A percentile compares a stretch with the other conserved stretches of the same genome.
Evolutionary conservation across 176 grass and related monocot species (phyloP).

Genomic region (Oryza brachyantha): DNA sequence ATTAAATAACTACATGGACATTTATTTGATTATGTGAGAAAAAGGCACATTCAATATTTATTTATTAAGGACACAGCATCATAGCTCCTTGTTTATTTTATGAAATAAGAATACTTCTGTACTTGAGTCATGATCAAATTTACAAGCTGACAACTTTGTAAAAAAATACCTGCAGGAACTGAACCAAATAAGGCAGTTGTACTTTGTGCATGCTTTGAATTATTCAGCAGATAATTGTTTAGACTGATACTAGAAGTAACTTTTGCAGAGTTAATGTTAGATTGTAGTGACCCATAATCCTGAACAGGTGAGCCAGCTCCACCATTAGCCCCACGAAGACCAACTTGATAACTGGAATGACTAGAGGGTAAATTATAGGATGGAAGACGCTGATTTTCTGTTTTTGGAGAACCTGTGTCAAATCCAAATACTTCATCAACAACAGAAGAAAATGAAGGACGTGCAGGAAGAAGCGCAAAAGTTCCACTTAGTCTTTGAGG

Average conservation of each 20-base stretch:
- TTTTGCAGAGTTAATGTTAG: slow-evolving; percentile 26
- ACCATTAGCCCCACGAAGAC: slow-evolving; percentile 47
- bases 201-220: slow-evolving; percentile 45
- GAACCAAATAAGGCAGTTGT: slow-evolving; percentile 36
- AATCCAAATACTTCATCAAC: slow-evolving; percentile 92
- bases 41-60: slow-evolving; percentile 21
- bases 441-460: slow-evolving; percentile 82
- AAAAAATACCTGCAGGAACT: slow-evolving; percentile 36
- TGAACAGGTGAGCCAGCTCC: slow-evolving; percentile 39
- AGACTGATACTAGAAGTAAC: slow-evolving; percentile 29
- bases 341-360: slow-evolving; percentile 42
- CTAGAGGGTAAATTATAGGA: slow-evolving; percentile 39
- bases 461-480: slow-evolving; percentile 47
- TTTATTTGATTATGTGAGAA: slow-evolving; percentile 21
- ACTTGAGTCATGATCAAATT: slow-evolving; percentile 52
- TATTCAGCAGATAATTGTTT: slow-evolving; percentile 38
- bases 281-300: slow-evolving; percentile 38
- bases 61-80: background rate
- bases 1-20: slow-evolving; percentile 24
- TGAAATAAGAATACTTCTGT: slow-evolving; percentile 30
- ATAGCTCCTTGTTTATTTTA: slow-evolving; percentile 32
- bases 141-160: slow-evolving; percentile 56
- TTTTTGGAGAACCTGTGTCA: slow-evolving; percentile 35
- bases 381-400: slow-evolving; percentile 29
- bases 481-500: slow-evolving; percentile 40